Evolutionary conservation across 768 basidiomycete species (phyloP), one percentile per base, ranked within the genome.

Genomic region (Tylopilus rubrobrunneus): DNA sequence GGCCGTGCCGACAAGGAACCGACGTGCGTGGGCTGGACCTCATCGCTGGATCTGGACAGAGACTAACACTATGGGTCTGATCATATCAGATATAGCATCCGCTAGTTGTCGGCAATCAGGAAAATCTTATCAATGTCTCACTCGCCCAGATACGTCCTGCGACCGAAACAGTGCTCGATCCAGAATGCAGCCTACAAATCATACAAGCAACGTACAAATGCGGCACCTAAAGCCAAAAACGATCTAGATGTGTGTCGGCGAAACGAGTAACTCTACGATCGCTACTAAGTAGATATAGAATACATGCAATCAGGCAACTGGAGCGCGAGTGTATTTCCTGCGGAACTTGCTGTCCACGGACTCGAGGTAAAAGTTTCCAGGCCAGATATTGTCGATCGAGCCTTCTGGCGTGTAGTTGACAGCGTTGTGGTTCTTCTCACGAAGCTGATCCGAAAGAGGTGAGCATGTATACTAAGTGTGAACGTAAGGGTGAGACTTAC

Each of bases 351-450:
- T 75, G 74, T 98, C 97, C 63, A 96, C 86, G 67, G 78, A 81
- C 58, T 87, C 86, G 60, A 99, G 88, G 80, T 98, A 98, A 77
- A 87, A 98, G 19, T 87, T 78, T 43, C 94, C 94, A 4, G 89
- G 86, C 89, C 92, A 94, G 71, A 99, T 87, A 80, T 97, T 88
- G 56, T 94, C 89, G 54, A 94, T 71, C 23, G 84, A 85, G 44
- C 97, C 97, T 48, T 82, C 78, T 12, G 97, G 97, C 4, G 81
- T 81, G 76, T 90, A 99, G 61, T 84, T 78, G 25, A 79, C 83
- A 15, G 91, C 84, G 63, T 95, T 96, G 80, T 98, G 94, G 79
- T 95, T 96, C 75, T 90, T 86, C 76, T 98, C 96, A 40, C 96
- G 91, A 48, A 98, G 85, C 94, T 95, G 61, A 12, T 29, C n/a